These are phyloP conservation scores for Macadamia integrifolia DNA, from an alignment of 164 flowering plant species.

Conservation along the genomic window DNA sequence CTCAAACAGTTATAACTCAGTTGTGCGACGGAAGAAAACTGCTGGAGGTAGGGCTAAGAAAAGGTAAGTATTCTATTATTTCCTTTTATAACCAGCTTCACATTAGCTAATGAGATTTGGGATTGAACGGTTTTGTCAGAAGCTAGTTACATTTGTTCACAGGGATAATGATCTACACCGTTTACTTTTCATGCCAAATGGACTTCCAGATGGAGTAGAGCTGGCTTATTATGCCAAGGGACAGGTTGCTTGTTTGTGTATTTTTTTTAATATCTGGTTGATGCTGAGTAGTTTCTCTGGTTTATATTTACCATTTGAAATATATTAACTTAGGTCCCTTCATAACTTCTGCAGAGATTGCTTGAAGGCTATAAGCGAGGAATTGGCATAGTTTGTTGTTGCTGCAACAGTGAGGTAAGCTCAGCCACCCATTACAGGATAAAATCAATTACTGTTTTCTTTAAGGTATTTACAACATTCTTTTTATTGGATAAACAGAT, in stretches of 20 bases:
- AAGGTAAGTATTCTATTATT: constrained; percentile 31
- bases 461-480: background rate
- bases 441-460: background rate
- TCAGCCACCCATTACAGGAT: background rate
- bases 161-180: constrained; percentile 92
- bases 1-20: constrained; percentile 15
- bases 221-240: constrained; percentile 80
- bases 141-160: constrained; percentile 8
- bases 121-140: background rate
- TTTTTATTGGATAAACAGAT: constrained; percentile 36
- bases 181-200: constrained; percentile 78
- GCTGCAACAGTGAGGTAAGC: constrained; percentile 61
- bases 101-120: background rate
- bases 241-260: constrained; percentile 40
- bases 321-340: background rate
- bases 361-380: constrained; percentile 76
- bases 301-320: background rate
- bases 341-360: constrained; percentile 38
- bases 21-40: constrained; percentile 24
- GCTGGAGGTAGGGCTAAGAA: constrained; percentile 39
- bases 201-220: constrained; percentile 89
- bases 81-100: background rate
- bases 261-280: background rate
- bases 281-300: background rate
- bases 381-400: constrained; percentile 67